Evolutionary conservation across 495 filamentous ascomycete genomes (phyloP).

Genomic region (Penicillium manginii): DNA sequence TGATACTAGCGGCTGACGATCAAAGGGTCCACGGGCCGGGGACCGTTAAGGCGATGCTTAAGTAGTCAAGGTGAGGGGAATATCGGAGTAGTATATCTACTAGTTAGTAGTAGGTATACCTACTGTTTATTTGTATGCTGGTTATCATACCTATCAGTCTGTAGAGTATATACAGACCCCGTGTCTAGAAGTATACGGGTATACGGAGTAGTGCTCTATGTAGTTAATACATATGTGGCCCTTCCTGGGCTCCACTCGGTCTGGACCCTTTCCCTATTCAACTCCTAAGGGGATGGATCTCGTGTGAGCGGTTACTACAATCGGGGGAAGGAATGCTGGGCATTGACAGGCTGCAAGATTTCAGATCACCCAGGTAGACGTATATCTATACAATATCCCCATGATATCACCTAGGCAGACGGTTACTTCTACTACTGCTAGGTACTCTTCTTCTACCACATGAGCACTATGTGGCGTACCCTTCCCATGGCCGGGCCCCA

Average conservation of each 20-base stretch:
- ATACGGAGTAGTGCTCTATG: background rate
- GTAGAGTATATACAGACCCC: too few relatives aligned
- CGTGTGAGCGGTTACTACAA: conserved; percentile 28
- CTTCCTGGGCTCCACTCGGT: conserved; percentile 18
- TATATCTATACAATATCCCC: background rate
- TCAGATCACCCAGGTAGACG: too few relatives aligned
- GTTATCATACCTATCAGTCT: too few relatives aligned
- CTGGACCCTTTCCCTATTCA: conserved; percentile 21
- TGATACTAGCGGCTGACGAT: background rate
- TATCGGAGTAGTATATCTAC: too few relatives aligned
- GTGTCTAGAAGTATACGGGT: too few relatives aligned
- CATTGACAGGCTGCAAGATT: background rate
- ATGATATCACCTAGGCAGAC: background rate
- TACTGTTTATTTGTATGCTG: too few relatives aligned
- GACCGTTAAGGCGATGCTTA: background rate
- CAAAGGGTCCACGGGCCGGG: conserved; percentile 1
- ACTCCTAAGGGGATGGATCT: too few relatives aligned
- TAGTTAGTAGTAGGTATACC: too few relatives aligned
- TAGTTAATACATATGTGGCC: background rate
- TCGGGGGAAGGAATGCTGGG: background rate
- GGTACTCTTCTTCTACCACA: too few relatives aligned
- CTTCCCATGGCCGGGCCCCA: background rate
- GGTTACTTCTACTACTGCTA: background rate
- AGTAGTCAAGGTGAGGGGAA: background rate
- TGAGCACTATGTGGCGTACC: background rate